These are phyloP conservation scores for Goniomonas avonlea DNA, from an alignment of 78 protist genomes.

Conservation along the genomic window DNA sequence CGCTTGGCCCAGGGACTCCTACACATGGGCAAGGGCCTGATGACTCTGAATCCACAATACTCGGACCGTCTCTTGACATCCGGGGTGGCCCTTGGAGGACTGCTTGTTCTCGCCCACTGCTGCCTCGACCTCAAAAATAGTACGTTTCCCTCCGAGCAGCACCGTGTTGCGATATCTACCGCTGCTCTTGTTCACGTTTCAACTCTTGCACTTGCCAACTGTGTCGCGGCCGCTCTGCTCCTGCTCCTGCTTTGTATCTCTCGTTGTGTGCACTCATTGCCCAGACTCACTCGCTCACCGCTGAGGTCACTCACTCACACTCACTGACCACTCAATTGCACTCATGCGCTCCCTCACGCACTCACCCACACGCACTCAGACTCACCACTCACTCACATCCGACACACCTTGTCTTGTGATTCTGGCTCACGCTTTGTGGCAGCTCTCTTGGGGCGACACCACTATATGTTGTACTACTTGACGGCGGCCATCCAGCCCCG, in stretches of 20 bases:
- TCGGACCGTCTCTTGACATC: constrained; percentile 70
- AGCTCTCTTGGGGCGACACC: constrained; percentile 63
- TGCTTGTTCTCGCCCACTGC: constrained; percentile 49
- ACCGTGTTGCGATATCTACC: background rate
- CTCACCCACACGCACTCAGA: no score
- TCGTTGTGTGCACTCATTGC: background rate
- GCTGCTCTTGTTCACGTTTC: no score
- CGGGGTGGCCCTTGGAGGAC: constrained; percentile 47
- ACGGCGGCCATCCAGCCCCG: constrained; percentile 80
- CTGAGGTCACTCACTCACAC: background rate
- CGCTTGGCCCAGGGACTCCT: constrained; percentile 70
- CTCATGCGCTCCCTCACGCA: no score
- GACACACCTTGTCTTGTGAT: no score
- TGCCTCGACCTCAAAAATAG: constrained; percentile 69
- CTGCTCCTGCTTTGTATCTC: background rate
- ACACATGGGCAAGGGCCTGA: constrained; percentile 84
- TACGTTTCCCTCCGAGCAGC: no score
- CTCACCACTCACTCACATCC: background rate
- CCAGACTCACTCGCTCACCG: no score
- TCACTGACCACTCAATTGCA: background rate
- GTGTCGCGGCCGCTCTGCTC: background rate
- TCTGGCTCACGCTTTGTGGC: no score
- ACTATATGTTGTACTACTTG: constrained; percentile 77
- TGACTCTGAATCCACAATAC: constrained; percentile 46
- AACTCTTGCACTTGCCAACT: background rate